A percentile compares a stretch with the other conserved stretches of the same genome.
These are phyloP conservation scores for Cryptosporidium bovis DNA, from an alignment of 169 alveolate genomes.

Conservation along the genomic window DNA sequence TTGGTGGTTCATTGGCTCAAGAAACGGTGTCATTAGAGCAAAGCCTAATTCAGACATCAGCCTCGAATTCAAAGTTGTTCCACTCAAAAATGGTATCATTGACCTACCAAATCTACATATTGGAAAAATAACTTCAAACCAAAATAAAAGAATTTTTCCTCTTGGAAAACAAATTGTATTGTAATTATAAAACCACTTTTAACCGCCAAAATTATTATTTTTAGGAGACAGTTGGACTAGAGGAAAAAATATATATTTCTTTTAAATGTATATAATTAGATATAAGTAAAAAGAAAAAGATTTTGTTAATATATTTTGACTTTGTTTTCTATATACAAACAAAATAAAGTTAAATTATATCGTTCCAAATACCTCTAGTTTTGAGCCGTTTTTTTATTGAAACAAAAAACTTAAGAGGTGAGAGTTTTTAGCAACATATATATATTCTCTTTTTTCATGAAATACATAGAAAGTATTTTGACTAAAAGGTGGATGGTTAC, in stretches of 20 bases:
- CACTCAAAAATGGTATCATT: slow-evolving; percentile 29
- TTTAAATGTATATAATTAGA: background rate
- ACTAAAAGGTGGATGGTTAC: background rate
- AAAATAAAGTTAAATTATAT: background rate
- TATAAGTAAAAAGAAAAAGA: background rate
- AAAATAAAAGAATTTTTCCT: slow-evolving; percentile 25
- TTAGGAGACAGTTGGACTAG: too few relatives aligned
- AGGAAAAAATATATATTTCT: too few relatives aligned
- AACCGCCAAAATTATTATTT: slow-evolving; percentile 16
- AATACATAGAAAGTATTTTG: background rate
- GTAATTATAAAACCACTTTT: background rate
- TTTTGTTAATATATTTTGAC: background rate
- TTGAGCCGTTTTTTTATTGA: too few relatives aligned
- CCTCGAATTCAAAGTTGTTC: slow-evolving; percentile 42
- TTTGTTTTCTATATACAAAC: background rate
- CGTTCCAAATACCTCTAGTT: background rate
- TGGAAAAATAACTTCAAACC: background rate
- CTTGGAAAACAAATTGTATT: slow-evolving; percentile 60
- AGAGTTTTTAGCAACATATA: too few relatives aligned
- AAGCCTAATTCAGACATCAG: slow-evolving; percentile 42
- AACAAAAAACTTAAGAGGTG: too few relatives aligned
- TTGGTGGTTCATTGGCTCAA: slow-evolving; percentile 74
- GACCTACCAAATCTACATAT: slow-evolving; percentile 36
- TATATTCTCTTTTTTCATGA: too few relatives aligned
- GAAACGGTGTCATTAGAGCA: slow-evolving; percentile 21